Evolutionary conservation across 768 basidiomycete genomes (phyloP), one percentile per base, ranked within the genome.

Genomic region (Tulasnella sp.): DNA sequence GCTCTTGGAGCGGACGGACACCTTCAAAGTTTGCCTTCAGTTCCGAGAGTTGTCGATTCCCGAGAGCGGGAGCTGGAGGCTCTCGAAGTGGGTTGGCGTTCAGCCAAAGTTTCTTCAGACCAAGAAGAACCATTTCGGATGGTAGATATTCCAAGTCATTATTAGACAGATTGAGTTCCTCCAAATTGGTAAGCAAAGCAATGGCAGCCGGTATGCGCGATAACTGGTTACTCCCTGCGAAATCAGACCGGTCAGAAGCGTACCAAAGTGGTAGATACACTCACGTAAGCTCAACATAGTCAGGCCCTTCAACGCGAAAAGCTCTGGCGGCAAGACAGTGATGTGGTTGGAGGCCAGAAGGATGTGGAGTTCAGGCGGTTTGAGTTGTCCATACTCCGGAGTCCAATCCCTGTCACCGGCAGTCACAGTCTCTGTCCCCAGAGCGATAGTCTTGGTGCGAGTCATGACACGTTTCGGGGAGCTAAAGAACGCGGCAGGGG

Each of bases 151-250:
- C 63, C 2, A 86, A 67, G 31, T 68, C 66, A 65, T 87, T 87
- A 52, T 74, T 72, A 0, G 81, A 72, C 3, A 87, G 63, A 59
- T 84, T 82, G 6, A 87, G 72, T 41, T 80, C 76, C 48, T 71
- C 71, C 2, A 87, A 73, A 48, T 75, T 75, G 7, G 64, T 69
- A 15, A 86, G 70, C 5, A 69, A 69, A 17, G 67, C 70, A 34
- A 87, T 81, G 49, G 83, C 82, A 0, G 84, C 77, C 1, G 85
- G 84, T 17, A 87, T 66, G 37, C 68, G 70, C 1, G 68, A 72
- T 5, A 88, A 67, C 9, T 65, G 63, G 63, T 88, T 88, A 4
- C 68, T 69, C 2, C 82, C 85, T 84, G 60, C 6, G 6, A 41
- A 35, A 21, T 21, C 14, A 29, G 19, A 60, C 14, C 12, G 35